Evolutionary conservation across 202 grass and related monocot species (phyloP).

Genomic region (Musa balbisiana): DNA sequence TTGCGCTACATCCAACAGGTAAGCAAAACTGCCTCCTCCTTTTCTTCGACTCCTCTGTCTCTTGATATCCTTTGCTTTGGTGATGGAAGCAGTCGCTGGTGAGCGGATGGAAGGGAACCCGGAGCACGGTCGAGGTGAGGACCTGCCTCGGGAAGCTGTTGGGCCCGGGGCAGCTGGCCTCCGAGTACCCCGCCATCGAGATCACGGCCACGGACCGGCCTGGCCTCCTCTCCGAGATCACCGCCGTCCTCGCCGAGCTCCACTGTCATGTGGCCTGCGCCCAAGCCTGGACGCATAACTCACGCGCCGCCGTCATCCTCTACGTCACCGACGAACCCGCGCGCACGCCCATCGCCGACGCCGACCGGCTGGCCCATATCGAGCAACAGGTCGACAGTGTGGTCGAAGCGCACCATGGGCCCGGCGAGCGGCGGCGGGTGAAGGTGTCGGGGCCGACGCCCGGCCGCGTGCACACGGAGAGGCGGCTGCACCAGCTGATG

Average conservation of each 20-base stretch:
- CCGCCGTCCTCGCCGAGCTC: conserved; percentile 44
- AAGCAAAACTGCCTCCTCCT: neutral
- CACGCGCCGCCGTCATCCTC: conserved; percentile 39
- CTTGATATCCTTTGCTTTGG: neutral
- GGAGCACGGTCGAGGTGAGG: conserved; percentile 23
- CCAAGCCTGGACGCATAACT: conserved; percentile 52
- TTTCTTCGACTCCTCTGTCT: no score
- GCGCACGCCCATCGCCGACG: neutral
- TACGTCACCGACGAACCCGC: conserved; percentile 26
- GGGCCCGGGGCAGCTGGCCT: conserved; percentile 34
- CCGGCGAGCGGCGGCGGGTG: conserved; percentile 40
- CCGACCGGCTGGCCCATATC: conserved; percentile 37
- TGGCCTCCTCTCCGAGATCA: conserved; percentile 60
- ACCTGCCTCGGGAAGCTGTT: conserved; percentile 59
- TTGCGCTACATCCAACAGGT: conserved; percentile 41
- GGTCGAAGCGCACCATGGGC: conserved; percentile 36
- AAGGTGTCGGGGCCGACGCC: conserved; percentile 35
- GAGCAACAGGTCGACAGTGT: conserved; percentile 50
- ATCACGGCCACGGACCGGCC: conserved; percentile 49
- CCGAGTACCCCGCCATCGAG: conserved; percentile 49
- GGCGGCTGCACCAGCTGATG: conserved; percentile 70
- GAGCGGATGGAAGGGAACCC: conserved; percentile 4
- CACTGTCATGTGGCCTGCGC: conserved; percentile 48
- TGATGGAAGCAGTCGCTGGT: conserved; percentile 24
- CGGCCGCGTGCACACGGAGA: conserved; percentile 58